A percentile compares a stretch with the other conserved stretches of the same genome.
phyloP scores from a whole-genome alignment of 768 basidiomycete genomes.

The Boletus subcaerulescens region DNA sequence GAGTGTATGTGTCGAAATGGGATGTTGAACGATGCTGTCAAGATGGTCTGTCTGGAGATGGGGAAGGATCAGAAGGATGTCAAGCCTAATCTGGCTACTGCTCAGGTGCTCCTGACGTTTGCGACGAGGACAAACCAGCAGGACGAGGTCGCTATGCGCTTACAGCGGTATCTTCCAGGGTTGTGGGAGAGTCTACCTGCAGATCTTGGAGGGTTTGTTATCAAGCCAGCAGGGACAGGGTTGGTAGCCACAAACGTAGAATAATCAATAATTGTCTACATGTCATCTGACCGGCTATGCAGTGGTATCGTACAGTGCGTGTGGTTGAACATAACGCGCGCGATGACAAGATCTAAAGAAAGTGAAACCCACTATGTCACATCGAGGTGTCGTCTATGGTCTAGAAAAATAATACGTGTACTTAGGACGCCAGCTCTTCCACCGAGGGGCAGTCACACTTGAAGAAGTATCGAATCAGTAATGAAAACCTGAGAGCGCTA shows the following conservation, averaged over 20 bases:
- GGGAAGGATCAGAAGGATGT: slow-evolving; percentile 40
- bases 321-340: slow-evolving; percentile 65
- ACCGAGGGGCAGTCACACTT: slow-evolving; percentile 88
- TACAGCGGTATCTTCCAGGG: slow-evolving; percentile 41
- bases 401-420: slow-evolving; percentile 16
- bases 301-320: slow-evolving; percentile 37
- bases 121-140: slow-evolving; percentile 42
- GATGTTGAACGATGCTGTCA: slow-evolving; percentile 62
- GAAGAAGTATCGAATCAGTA: slow-evolving; percentile 7
- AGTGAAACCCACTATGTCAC: slow-evolving; percentile 40
- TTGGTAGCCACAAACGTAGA: slow-evolving; percentile 2
- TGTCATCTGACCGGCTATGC: slow-evolving; percentile 13
- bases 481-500: background rate
- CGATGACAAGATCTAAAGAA: slow-evolving; percentile 44
- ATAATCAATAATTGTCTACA: slow-evolving; percentile 12
- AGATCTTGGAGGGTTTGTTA: slow-evolving; percentile 17
- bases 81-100: slow-evolving; percentile 47
- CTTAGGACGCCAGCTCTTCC: slow-evolving; percentile 59
- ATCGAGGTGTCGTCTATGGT: slow-evolving; percentile 20
- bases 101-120: slow-evolving; percentile 54
- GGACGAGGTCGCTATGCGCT: slow-evolving; percentile 42
- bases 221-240: slow-evolving; percentile 16
- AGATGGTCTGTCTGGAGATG: slow-evolving; percentile 66
- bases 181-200: slow-evolving; percentile 32
- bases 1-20: slow-evolving; percentile 82